Evolutionary conservation across 495 filamentous ascomycete species (phyloP).

Genomic region (Aspergillus mulundensis): DNA sequence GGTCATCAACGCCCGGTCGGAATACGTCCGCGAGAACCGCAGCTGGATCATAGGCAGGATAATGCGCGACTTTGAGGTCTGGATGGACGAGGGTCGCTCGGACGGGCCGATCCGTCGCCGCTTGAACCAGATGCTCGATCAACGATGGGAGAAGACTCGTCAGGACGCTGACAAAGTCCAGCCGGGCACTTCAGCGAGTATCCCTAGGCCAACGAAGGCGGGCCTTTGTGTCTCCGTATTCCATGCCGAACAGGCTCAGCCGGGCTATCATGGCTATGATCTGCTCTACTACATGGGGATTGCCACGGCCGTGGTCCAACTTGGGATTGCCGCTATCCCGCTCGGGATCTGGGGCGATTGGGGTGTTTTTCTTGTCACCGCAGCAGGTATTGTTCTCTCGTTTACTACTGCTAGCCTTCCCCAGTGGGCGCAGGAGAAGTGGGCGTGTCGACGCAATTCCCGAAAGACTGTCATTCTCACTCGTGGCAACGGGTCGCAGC

Average conservation of each 20-base stretch:
- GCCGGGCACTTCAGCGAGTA: background rate
- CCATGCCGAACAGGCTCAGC: background rate
- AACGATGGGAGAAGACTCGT: background rate
- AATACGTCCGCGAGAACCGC: background rate
- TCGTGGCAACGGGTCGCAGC: background rate
- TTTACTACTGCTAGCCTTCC: background rate
- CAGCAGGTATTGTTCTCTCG: background rate
- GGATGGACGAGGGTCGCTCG: background rate
- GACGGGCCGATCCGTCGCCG: background rate
- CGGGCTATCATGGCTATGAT: background rate
- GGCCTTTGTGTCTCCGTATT: background rate
- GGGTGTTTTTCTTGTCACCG: background rate
- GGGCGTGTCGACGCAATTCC: background rate
- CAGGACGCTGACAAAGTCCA: background rate
- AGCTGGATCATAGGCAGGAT: background rate
- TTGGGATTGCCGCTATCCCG: background rate
- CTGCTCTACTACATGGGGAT: background rate
- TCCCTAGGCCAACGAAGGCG: background rate
- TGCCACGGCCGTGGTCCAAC: background rate
- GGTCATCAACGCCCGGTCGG: background rate
- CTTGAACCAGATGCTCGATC: background rate
- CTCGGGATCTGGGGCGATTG: background rate
- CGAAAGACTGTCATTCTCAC: background rate
- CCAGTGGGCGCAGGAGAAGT: background rate
- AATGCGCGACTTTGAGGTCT: background rate